Base-by-base conservation (phyloP, 345 rosid genomes). In the Salix arbutifolia region DNA sequence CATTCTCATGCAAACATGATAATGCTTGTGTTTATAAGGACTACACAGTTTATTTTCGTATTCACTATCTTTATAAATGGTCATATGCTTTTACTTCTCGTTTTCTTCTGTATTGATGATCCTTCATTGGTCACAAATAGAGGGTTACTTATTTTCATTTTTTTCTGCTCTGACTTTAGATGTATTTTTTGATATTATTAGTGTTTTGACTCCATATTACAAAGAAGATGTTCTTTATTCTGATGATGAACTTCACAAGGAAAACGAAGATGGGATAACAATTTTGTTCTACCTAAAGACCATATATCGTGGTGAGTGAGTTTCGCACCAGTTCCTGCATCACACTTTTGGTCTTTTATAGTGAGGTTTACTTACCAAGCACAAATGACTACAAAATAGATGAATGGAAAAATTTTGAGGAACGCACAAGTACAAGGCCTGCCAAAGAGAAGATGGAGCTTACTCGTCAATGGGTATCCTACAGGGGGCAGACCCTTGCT, bases 201-300 rank as follows among this genome's bases (percentile, higher is more conserved):
- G 99, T 83, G 97, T 96, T 78, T 87, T 96, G 89, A 94, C 98
- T 75, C 97, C 98, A 35, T 96, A 92, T 30, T 90, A 89, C 88
- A 87, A 84, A 73, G 99, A 94, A 84, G 91, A 85, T 74, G 97
- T 96, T 75, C 91, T 96, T 21, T 94, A 93, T 81, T 96, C 98
- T 28, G 86, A 83, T 42, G 97, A 96, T 0, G 99, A 96, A 52
- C 92, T 93, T 82, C 74, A 88, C 11, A 71, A 77, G 86, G 92
- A 93, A 88, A 96, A 96, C 71, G 99, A 96, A 82, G 99, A 96
- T 84, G 99, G 99, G 35, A 90, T 94, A 69, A 40, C 98, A 33
- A 87, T 64, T 74, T 42, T 89, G 86, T 96, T 96, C 81, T 94
- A 96, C 86, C 86, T 96, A 18, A 89, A 90, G 88, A 96, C 80